Evolutionary conservation across 2,329 filamentous ascomycete species (phyloP).

Genomic region (Fusarium continuum): DNA sequence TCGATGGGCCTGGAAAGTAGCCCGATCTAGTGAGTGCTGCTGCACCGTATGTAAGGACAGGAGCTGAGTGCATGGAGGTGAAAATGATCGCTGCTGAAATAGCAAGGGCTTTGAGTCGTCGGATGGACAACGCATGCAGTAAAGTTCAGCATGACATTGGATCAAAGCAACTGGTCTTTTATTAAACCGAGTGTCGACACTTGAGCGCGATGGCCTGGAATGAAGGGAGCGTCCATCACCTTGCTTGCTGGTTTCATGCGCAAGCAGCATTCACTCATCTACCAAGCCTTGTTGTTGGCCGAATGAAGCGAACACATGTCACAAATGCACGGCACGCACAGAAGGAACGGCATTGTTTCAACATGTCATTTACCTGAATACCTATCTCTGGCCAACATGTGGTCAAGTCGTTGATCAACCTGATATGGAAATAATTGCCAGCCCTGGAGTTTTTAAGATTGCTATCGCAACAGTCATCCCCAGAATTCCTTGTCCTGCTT

Average conservation of each 20-base stretch:
- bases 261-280: slow-evolving; percentile 7
- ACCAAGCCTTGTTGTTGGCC: neutral
- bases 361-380: slow-evolving; percentile 21
- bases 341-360: slow-evolving; percentile 26
- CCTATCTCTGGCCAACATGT: slow-evolving; percentile 1
- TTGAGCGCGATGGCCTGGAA: slow-evolving; percentile 10
- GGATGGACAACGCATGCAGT: neutral
- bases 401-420: neutral
- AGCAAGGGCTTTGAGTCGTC: slow-evolving; percentile 8
- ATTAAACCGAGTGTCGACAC: neutral
- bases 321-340: slow-evolving; percentile 15
- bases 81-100: slow-evolving; percentile 3
- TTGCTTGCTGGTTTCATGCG: slow-evolving; percentile 16
- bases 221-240: slow-evolving; percentile 21
- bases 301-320: slow-evolving; percentile 6
- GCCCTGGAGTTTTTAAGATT: slow-evolving; percentile 14
- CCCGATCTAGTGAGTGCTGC: slow-evolving; percentile 35
- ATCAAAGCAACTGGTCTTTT: neutral
- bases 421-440: slow-evolving; percentile 1
- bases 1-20: slow-evolving; percentile 34
- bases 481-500: slow-evolving; percentile 24
- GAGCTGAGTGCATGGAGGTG: slow-evolving; percentile 24
- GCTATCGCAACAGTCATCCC: slow-evolving; percentile 10
- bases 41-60: slow-evolving; percentile 23
- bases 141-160: slow-evolving; percentile 8